A percentile compares a stretch with the other conserved stretches of the same genome.
Evolutionary conservation across 345 rosid genomes (phyloP).

Genomic region (Boechera retrofracta): DNA sequence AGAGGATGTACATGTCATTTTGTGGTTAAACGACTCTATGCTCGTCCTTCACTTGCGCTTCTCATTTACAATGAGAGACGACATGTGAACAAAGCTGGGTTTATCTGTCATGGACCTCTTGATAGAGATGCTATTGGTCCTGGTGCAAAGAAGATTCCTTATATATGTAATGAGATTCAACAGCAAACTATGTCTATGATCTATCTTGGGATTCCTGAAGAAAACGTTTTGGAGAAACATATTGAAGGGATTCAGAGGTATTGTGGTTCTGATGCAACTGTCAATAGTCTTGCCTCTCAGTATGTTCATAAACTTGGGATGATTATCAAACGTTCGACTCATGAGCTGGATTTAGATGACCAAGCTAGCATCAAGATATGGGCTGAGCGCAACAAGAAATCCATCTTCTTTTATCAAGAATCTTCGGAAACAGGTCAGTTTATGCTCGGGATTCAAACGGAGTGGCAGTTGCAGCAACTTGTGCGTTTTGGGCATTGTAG

Average conservation of each 20-base stretch:
- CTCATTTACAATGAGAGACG: conserved; percentile 78
- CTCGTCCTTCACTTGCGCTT: conserved; percentile 79
- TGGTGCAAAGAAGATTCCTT: conserved; percentile 91
- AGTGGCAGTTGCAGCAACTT: conserved; percentile 95
- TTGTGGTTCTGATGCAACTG: conserved; percentile 73
- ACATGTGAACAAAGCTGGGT: conserved; percentile 86
- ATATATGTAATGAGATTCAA: conserved; percentile 80
- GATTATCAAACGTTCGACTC: conserved; percentile 85
- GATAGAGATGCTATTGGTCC: conserved; percentile 97
- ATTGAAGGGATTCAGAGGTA: conserved; percentile 92
- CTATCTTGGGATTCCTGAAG: conserved; percentile 94
- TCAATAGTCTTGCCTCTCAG: conserved; percentile 77
- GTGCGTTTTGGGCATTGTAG: conserved; percentile 84
- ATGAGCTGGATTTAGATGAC: conserved; percentile 92
- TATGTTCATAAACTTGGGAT: conserved; percentile 93
- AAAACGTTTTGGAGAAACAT: conserved; percentile 91
- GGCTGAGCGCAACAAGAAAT: conserved; percentile 89
- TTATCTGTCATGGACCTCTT: conserved; percentile 92
- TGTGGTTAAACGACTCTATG: conserved; percentile 79
- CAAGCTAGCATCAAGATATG: conserved; percentile 86
- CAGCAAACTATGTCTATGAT: conserved; percentile 94
- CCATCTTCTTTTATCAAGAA: conserved; percentile 86
- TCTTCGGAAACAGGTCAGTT: conserved; percentile 74
- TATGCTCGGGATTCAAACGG: conserved; percentile 91
- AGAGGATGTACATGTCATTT: conserved; percentile 94